Evolutionary conservation across 352 stramenopile species (phyloP).

Genomic region (Thalassiosira hispida): DNA sequence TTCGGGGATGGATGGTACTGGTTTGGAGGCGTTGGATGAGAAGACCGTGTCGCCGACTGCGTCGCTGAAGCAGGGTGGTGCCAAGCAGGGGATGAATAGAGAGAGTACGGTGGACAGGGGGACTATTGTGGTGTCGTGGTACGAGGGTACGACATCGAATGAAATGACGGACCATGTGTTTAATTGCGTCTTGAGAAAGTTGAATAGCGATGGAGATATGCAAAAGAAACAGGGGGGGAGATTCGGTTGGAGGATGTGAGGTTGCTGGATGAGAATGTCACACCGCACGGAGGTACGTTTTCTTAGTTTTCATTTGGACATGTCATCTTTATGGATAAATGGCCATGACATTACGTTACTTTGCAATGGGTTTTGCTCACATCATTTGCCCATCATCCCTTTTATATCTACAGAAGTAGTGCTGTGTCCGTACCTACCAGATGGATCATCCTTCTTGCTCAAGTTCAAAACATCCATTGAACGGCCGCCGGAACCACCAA

Average conservation of each 20-base stretch:
- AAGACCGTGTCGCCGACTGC: neutral
- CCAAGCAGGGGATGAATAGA: neutral
- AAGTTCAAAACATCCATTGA: conserved; percentile 63
- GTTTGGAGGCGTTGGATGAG: conserved; percentile 9
- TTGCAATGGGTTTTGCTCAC: conserved; percentile 19
- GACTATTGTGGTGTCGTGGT: conserved; percentile 77
- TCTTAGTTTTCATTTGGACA: neutral
- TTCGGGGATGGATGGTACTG: neutral
- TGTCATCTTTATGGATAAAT: conserved; percentile 1
- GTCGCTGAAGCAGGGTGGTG: too few relatives aligned
- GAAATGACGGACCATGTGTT: conserved; percentile 80
- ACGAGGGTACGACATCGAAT: conserved; percentile 72
- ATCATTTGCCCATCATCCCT: too few relatives aligned
- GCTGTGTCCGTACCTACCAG: conserved; percentile 76
- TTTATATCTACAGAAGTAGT: conserved; percentile 76
- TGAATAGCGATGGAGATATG: conserved; percentile 39
- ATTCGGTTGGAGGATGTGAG: conserved; percentile 61
- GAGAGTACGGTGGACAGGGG: conserved; percentile 43
- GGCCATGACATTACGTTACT: too few relatives aligned
- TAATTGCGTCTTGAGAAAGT: conserved; percentile 74
- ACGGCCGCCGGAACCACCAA: conserved; percentile 24
- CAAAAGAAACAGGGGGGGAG: conserved; percentile 9
- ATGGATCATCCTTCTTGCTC: conserved; percentile 74
- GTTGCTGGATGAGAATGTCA: conserved; percentile 72
- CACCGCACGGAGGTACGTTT: conserved; percentile 66